Evolutionary conservation across 257 asterid genomes (phyloP), one percentile per base, ranked within the genome.

Genomic region (Gentiana dahurica): DNA sequence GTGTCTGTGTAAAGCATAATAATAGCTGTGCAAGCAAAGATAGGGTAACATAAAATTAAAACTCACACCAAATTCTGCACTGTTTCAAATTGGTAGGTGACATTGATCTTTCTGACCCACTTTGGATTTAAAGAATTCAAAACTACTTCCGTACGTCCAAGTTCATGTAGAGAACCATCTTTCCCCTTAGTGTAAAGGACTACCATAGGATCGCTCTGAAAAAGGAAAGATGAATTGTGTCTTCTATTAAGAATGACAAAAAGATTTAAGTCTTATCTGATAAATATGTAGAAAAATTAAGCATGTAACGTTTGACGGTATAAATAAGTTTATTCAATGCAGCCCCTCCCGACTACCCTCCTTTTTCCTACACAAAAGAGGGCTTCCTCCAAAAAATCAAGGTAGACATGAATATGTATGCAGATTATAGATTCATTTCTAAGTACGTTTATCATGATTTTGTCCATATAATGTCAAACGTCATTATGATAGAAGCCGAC

Each of bases 131-230:
- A 75, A 64, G 55, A 71, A 82, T 89, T 89, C 86, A 83, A 59
- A 62, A 89, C 80, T 8, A 86, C 92, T 89, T 86, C 95, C 38
- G 95, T 89, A 32, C 95, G 89, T 35, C 94, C 95, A 64, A 86
- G 77, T 65, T 89, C 97, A 54, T 83, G 87, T 45, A 83, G 87
- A 64, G 68, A 67, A 44, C 97, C 95, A 62, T 86, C 87, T 63
- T 81, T 68, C 76, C 52, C 81, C 81, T 71, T 87, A 65, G 65
- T 60, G 74, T 67, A 86, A 49, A 75, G 84, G 57, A 89, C 97
- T 2, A 83, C 89, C 87, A 89, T 81, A 36, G 95, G 97, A 83
- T 86, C 97, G 71, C 95, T 89, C 97, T 89, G 84, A 72, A 73
- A 53, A 11, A 37, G 12, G 33, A 68, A 35, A 58, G 39, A 52